Conservation (phyloP, 1,139 yeast species). For the Yamadazyma spencermartinsiae region DNA sequence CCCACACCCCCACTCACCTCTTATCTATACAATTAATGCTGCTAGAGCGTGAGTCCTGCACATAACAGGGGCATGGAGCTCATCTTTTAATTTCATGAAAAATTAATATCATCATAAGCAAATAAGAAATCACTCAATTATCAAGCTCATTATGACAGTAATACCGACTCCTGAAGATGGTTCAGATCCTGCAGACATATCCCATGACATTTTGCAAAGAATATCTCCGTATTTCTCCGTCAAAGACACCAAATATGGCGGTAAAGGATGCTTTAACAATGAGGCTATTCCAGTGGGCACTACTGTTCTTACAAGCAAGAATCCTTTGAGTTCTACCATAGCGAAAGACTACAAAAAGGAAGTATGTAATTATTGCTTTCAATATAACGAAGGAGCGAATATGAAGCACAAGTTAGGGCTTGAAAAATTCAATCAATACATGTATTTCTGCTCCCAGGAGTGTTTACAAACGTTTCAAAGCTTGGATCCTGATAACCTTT, state of each 20-base stretch:
- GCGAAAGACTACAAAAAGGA: conserved; percentile 62
- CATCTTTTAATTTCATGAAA: conserved; percentile 4
- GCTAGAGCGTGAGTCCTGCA: conserved; percentile 4
- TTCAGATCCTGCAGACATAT: conserved; percentile 11
- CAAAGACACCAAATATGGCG: conserved; percentile 51
- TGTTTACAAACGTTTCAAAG: conserved; percentile 41
- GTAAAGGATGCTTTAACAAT: conserved; percentile 65
- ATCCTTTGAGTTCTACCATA: conserved; percentile 51
- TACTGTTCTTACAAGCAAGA: conserved; percentile 36
- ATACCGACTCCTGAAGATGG: conserved; percentile 13
- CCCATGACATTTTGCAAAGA: conserved; percentile 11
- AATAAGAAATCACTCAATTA: background rate
- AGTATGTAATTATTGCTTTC: conserved; percentile 59
- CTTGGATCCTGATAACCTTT: conserved; percentile 23
- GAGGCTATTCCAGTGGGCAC: conserved; percentile 41
- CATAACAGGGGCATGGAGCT: conserved; percentile 3
- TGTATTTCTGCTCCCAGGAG: conserved; percentile 54
- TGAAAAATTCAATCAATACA: conserved; percentile 15
- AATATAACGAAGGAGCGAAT: conserved; percentile 48
- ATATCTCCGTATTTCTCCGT: conserved; percentile 38
- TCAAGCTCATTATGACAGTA: background rate
- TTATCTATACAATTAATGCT: conserved; percentile 7
- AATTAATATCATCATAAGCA: background rate
- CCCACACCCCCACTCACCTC: background rate
- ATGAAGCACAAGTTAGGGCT: conserved; percentile 38